These are phyloP conservation scores for Arachis monticola DNA, from an alignment of 331 rosid species.

Conservation along the genomic window DNA sequence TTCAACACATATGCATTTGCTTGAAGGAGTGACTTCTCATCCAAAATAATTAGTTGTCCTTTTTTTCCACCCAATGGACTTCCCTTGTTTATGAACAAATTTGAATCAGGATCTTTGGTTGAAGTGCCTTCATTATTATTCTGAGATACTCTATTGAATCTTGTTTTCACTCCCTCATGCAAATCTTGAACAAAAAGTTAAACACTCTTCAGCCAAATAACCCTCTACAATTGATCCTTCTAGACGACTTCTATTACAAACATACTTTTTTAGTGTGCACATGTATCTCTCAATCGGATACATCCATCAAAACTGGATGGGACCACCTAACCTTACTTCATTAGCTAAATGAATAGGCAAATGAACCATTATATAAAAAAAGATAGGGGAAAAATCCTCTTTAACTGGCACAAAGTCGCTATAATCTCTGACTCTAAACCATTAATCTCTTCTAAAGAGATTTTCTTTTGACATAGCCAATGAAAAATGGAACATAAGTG, in stretches of 20 bases:
- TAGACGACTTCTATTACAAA: neutral
- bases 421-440: neutral
- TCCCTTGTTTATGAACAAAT: neutral
- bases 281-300: neutral
- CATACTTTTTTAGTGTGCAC: neutral
- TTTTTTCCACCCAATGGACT: neutral
- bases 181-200: neutral
- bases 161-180: neutral
- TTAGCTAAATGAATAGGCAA: neutral
- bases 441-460: neutral
- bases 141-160: neutral
- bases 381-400: neutral
- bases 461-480: neutral
- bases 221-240: neutral
- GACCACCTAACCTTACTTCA: slow-evolving; percentile 10
- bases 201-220: neutral
- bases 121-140: neutral
- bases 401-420: neutral
- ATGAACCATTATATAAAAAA: slow-evolving; percentile 7
- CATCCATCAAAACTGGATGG: neutral
- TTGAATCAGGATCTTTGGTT: neutral
- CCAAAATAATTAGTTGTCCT: neutral
- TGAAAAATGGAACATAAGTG: neutral
- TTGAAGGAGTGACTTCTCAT: neutral
- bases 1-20: neutral